Conservation (phyloP, 139 green algal species). For the Picochlorum sp. region DNA sequence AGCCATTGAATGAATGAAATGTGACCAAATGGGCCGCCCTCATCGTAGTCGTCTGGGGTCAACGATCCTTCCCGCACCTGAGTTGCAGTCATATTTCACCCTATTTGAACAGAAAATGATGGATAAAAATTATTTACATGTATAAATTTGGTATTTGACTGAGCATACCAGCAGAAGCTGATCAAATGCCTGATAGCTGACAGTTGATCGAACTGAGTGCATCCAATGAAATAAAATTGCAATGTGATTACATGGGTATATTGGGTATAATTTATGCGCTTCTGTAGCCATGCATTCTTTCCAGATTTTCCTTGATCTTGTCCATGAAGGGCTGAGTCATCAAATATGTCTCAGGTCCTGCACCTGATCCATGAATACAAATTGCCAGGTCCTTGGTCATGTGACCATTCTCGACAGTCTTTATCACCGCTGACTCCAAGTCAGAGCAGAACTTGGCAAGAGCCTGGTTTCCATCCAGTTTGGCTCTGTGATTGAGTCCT, state of each 20-base stretch:
- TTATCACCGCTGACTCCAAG: constrained; percentile 77
- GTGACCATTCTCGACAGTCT: constrained; percentile 72
- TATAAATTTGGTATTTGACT: too few species aligned
- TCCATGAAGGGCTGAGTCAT: constrained; percentile 92
- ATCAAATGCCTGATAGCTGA: too few species aligned
- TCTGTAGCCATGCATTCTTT: constrained; percentile 7
- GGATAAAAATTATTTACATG: too few species aligned
- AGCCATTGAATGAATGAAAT: neutral
- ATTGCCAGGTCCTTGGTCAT: constrained; percentile 96
- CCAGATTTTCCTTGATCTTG: constrained; percentile 48
- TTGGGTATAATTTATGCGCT: neutral
- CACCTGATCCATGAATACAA: constrained; percentile 67
- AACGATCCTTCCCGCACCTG: too few species aligned
- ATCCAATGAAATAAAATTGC: neutral
- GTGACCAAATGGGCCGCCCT: too few species aligned
- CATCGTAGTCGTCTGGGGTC: too few species aligned
- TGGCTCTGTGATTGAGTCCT: constrained; percentile 77
- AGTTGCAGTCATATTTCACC: too few species aligned
- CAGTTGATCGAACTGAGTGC: too few species aligned
- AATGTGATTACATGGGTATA: neutral
- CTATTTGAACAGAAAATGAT: too few species aligned
- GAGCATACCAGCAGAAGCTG: too few species aligned
- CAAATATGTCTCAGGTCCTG: constrained; percentile 69
- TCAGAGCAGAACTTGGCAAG: constrained; percentile 65
- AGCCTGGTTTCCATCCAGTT: constrained; percentile 79